These are phyloP conservation scores for Sindora glabra DNA, from an alignment of 306 rosid genomes.

Conservation along the genomic window DNA sequence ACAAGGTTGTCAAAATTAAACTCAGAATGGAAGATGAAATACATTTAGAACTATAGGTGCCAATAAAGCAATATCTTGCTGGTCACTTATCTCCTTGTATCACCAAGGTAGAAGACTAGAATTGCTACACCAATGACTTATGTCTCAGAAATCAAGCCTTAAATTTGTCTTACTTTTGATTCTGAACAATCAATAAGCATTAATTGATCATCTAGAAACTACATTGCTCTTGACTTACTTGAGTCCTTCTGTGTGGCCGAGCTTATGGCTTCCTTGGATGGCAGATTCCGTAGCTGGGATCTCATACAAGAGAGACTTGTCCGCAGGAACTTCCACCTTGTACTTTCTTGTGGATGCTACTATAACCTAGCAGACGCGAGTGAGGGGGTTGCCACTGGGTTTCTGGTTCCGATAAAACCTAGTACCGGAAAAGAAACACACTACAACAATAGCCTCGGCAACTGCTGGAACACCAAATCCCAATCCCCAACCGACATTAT, in stretches of 20 bases:
- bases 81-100: too few relatives aligned
- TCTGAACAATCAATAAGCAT: neutral
- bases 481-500: slow-evolving; percentile 68
- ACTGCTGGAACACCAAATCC: slow-evolving; percentile 76
- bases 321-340: slow-evolving; percentile 36
- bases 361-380: slow-evolving; percentile 60
- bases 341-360: slow-evolving; percentile 48
- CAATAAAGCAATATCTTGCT: too few relatives aligned
- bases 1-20: neutral
- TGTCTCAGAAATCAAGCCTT: neutral
- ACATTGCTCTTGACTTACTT: slow-evolving; percentile 22
- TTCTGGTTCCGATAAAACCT: slow-evolving; percentile 52
- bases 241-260: slow-evolving; percentile 56
- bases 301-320: slow-evolving; percentile 49
- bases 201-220: neutral
- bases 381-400: slow-evolving; percentile 68
- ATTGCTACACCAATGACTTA: neutral
- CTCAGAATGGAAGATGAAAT: neutral
- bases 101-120: too few relatives aligned
- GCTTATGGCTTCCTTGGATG: slow-evolving; percentile 70
- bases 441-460: slow-evolving; percentile 60
- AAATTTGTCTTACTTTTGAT: neutral
- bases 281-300: slow-evolving; percentile 47
- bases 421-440: slow-evolving; percentile 67
- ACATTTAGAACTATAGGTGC: too few relatives aligned